These are phyloP conservation scores for Cordyceps cateniannulata DNA, from an alignment of 2,329 filamentous ascomycete genomes.

Conservation along the genomic window DNA sequence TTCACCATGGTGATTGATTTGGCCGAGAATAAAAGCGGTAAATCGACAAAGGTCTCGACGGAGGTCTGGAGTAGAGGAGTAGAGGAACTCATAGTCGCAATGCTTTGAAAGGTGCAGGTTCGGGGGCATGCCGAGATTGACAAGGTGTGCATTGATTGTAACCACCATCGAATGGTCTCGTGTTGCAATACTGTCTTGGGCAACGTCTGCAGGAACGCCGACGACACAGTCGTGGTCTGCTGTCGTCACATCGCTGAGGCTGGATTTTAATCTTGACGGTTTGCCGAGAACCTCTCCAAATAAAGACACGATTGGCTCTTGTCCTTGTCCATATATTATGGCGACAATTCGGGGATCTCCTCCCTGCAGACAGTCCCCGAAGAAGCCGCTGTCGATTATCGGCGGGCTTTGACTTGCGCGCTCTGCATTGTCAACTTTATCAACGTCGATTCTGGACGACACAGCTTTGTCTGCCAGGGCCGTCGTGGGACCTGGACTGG, in stretches of 20 bases:
- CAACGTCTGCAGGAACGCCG: slow-evolving; percentile 53
- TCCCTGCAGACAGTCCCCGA: slow-evolving; percentile 39
- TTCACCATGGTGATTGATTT: slow-evolving; percentile 71
- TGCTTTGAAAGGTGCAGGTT: slow-evolving; percentile 56
- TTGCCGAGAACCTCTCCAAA: slow-evolving; percentile 78
- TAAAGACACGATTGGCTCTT: slow-evolving; percentile 66
- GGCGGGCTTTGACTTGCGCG: slow-evolving; percentile 28
- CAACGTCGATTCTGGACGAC: slow-evolving; percentile 25
- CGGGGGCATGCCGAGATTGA: slow-evolving; percentile 64
- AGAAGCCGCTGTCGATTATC: slow-evolving; percentile 31
- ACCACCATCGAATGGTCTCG: slow-evolving; percentile 55
- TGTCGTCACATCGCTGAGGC: slow-evolving; percentile 46
- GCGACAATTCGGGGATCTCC: slow-evolving; percentile 55
- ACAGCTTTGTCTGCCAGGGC: slow-evolving; percentile 18
- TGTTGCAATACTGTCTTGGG: slow-evolving; percentile 50
- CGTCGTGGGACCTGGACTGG: slow-evolving; percentile 21
- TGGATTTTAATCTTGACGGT: slow-evolving; percentile 53
- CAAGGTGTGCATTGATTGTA: slow-evolving; percentile 70
- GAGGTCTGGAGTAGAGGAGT: slow-evolving; percentile 65
- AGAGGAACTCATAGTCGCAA: slow-evolving; percentile 84
- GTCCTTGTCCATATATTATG: slow-evolving; percentile 63
- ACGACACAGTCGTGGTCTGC: slow-evolving; percentile 60
- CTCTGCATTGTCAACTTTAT: slow-evolving; percentile 29
- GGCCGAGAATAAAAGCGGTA: slow-evolving; percentile 71
- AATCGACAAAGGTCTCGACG: slow-evolving; percentile 73